Conservation (phyloP, 345 rosid species). For the Aegle marmelos region DNA sequence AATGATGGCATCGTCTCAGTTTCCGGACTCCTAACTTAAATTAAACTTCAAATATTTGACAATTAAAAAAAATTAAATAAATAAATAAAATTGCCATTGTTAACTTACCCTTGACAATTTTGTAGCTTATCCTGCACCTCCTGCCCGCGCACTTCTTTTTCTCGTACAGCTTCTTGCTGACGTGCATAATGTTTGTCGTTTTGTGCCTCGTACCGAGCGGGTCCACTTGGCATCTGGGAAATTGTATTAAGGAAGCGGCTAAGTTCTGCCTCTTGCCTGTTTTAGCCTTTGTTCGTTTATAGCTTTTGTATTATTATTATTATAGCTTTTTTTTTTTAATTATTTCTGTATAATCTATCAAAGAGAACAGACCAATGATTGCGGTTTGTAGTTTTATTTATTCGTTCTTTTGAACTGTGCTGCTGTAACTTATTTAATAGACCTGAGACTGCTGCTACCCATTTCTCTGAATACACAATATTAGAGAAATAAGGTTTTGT, state of each 20-base stretch:
- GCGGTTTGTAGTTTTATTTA: background rate
- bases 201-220: constrained; percentile 12
- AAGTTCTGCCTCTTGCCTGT: background rate
- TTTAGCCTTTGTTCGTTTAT: no score
- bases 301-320: no score
- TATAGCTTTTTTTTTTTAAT: background rate
- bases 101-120: background rate
- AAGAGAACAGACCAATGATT: background rate
- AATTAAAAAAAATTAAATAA: no score
- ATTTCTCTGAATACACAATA: background rate
- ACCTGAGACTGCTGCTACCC: background rate
- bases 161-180: background rate
- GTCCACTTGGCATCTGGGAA: constrained; percentile 11
- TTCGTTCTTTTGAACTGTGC: no score
- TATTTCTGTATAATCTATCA: background rate
- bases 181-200: constrained; percentile 2
- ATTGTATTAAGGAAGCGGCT: background rate
- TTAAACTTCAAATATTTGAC: background rate
- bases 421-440: no score
- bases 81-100: constrained; percentile 2
- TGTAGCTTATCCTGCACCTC: background rate
- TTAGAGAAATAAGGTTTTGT: background rate
- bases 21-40: background rate
- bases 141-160: background rate
- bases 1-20: background rate